phyloP scores from a whole-genome alignment of 2,329 filamentous ascomycete genomes.

The Endoconidiophora polonica region DNA sequence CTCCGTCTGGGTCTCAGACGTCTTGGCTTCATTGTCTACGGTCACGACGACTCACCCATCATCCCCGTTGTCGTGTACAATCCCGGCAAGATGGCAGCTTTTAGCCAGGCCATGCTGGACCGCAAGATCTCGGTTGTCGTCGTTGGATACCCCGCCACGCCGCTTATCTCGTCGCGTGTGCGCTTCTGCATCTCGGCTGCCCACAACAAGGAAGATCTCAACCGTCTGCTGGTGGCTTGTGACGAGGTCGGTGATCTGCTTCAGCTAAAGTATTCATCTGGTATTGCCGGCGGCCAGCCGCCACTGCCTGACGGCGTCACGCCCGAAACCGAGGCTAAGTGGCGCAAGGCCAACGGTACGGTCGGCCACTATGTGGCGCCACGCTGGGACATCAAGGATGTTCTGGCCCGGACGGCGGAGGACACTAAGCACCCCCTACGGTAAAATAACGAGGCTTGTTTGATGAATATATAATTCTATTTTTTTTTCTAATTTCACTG shows the following conservation, averaged over 20 bases:
- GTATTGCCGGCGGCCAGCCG: constrained; percentile 73
- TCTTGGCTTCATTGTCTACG: constrained; percentile 89
- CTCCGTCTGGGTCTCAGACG: constrained; percentile 95
- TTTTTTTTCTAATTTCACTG: neutral
- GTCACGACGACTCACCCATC: constrained; percentile 94
- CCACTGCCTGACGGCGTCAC: constrained; percentile 56
- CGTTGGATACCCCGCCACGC: constrained; percentile 91
- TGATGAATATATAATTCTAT: neutral
- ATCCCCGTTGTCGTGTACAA: constrained; percentile 91
- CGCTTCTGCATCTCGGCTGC: constrained; percentile 92
- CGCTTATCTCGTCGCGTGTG: constrained; percentile 82
- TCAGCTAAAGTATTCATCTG: constrained; percentile 94
- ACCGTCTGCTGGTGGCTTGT: constrained; percentile 73
- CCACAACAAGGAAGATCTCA: constrained; percentile 96
- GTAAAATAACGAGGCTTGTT: constrained; percentile 24
- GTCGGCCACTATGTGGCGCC: constrained; percentile 61
- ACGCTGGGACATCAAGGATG: constrained; percentile 70
- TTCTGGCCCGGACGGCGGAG: constrained; percentile 56
- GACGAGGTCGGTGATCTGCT: constrained; percentile 84
- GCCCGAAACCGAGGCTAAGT: constrained; percentile 55
- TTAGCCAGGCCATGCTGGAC: constrained; percentile 95
- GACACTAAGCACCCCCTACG: constrained; percentile 59
- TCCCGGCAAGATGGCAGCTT: constrained; percentile 96
- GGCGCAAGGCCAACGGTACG: constrained; percentile 43
- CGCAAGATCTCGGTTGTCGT: constrained; percentile 96